phyloP scores from a whole-genome alignment of 1,284 basidiomycete species.

The Filobasidium uniguttulatum region DNA sequence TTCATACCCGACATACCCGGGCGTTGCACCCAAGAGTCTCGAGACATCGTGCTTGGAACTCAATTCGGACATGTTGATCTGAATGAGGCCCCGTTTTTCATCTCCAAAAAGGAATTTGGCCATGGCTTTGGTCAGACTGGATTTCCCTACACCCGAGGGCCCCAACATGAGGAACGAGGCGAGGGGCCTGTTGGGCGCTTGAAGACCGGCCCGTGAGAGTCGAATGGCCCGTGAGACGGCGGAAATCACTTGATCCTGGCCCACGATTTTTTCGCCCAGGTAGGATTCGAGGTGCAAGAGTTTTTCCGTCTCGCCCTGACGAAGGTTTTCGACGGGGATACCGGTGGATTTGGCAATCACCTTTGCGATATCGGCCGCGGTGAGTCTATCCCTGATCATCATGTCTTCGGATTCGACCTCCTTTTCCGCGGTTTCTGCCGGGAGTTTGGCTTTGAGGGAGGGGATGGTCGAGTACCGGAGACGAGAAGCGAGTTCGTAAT shows the following conservation, averaged over 20 bases:
- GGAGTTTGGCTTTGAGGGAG: constrained; percentile 59
- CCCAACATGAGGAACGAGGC: constrained; percentile 83
- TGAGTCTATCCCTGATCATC: constrained; percentile 75
- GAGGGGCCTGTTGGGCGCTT: constrained; percentile 71
- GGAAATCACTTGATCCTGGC: constrained; percentile 69
- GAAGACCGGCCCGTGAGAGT: constrained; percentile 76
- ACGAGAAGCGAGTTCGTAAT: constrained; percentile 66
- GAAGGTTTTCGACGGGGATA: constrained; percentile 74
- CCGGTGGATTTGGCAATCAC: constrained; percentile 84
- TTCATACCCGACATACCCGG: constrained; percentile 87
- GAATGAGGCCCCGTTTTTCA: constrained; percentile 68
- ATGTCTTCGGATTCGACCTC: constrained; percentile 39
- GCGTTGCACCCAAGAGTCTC: constrained; percentile 75
- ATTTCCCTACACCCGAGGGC: constrained; percentile 61
- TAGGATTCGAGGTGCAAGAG: constrained; percentile 83
- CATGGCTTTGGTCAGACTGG: constrained; percentile 73
- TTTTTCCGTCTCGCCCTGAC: constrained; percentile 80
- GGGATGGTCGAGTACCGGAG: constrained; percentile 76
- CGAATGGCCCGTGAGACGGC: constrained; percentile 77
- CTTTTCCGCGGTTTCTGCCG: constrained; percentile 49
- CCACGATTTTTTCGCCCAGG: constrained; percentile 62
- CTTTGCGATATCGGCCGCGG: constrained; percentile 70
- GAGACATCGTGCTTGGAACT: constrained; percentile 83
- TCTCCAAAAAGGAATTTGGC: constrained; percentile 78
- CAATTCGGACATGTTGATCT: constrained; percentile 87